phyloP scores from a whole-genome alignment of 73 alveolate genomes.

The Breviolum minutum region DNA sequence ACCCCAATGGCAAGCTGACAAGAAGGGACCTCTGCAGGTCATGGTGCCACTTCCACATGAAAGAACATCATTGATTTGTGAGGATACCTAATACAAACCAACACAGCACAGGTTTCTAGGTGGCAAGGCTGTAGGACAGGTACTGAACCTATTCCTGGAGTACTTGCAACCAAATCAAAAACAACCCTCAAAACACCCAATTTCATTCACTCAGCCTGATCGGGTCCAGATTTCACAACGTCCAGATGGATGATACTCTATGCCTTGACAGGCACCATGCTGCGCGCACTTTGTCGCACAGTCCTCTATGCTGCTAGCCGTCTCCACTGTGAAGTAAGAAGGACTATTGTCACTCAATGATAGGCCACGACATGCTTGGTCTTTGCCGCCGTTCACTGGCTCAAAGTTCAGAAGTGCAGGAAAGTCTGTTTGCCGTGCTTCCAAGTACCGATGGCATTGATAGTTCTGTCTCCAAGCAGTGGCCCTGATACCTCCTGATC shows the following conservation, averaged over 20 bases:
- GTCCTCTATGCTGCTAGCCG: background rate
- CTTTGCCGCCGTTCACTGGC: constrained; percentile 30
- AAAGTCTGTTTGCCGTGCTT: background rate
- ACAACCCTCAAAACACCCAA: background rate
- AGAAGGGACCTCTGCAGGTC: too few species aligned
- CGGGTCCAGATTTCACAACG: constrained; percentile 77
- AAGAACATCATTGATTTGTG: too few species aligned
- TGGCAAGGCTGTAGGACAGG: too few species aligned
- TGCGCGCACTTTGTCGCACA: constrained; percentile 12
- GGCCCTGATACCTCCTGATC: constrained; percentile 35
- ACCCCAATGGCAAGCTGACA: too few species aligned
- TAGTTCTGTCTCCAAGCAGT: background rate
- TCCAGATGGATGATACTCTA: constrained; percentile 71
- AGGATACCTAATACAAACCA: too few species aligned
- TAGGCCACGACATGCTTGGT: constrained; percentile 59
- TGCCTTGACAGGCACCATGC: constrained; percentile 33
- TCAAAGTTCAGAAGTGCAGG: constrained; percentile 1
- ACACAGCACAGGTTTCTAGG: too few species aligned
- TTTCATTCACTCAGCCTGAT: background rate
- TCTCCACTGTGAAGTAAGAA: constrained; percentile 16
- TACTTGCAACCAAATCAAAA: background rate
- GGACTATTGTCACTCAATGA: background rate
- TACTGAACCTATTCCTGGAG: background rate
- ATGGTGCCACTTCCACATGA: too few species aligned
- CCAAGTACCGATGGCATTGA: background rate